phyloP scores from a whole-genome alignment of 2,329 filamentous ascomycete genomes.

The Ophiosphaerella herpotricha region DNA sequence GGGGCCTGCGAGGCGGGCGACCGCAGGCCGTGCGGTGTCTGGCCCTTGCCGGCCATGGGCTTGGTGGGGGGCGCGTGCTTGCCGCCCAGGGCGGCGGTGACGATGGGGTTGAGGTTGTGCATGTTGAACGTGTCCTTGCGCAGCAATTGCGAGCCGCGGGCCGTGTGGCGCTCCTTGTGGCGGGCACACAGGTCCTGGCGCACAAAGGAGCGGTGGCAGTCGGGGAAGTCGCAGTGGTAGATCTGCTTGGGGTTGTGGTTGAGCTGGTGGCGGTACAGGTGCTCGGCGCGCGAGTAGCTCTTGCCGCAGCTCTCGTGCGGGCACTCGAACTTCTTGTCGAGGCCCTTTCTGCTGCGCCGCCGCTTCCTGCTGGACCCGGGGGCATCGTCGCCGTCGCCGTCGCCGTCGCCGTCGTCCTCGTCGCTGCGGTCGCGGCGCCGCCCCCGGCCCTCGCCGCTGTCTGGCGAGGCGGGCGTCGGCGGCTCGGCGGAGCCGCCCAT shows the following conservation, averaged over 20 bases:
- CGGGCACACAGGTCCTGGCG: slow-evolving; percentile 87
- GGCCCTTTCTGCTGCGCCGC: slow-evolving; percentile 73
- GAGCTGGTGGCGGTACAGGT: slow-evolving; percentile 93
- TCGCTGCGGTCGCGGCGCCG: slow-evolving; percentile 45
- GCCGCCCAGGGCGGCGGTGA: slow-evolving; percentile 44
- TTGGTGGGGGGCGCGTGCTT: slow-evolving; percentile 34
- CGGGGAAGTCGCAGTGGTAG: slow-evolving; percentile 89
- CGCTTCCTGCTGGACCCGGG: slow-evolving; percentile 57
- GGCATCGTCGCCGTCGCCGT: slow-evolving; percentile 35
- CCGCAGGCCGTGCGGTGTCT: slow-evolving; percentile 31
- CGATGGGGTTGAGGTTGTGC: slow-evolving; percentile 53
- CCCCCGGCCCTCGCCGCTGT: slow-evolving; percentile 42
- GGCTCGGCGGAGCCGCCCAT: slow-evolving; percentile 31
- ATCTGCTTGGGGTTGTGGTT: slow-evolving; percentile 97
- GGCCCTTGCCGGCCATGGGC: slow-evolving; percentile 16
- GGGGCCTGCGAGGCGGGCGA: slow-evolving; percentile 35
- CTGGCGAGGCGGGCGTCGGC: slow-evolving; percentile 40
- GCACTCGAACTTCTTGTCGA: slow-evolving; percentile 75
- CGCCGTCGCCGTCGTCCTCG: slow-evolving; percentile 32
- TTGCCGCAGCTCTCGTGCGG: slow-evolving; percentile 87
- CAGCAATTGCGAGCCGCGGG: slow-evolving; percentile 74
- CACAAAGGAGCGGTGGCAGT: slow-evolving; percentile 89
- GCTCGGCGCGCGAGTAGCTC: slow-evolving; percentile 94
- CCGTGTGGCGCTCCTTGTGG: slow-evolving; percentile 56
- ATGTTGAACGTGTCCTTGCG: slow-evolving; percentile 70